Conservation (phyloP, 495 filamentous ascomycete species). For the Daldinia vernicosa region DNA sequence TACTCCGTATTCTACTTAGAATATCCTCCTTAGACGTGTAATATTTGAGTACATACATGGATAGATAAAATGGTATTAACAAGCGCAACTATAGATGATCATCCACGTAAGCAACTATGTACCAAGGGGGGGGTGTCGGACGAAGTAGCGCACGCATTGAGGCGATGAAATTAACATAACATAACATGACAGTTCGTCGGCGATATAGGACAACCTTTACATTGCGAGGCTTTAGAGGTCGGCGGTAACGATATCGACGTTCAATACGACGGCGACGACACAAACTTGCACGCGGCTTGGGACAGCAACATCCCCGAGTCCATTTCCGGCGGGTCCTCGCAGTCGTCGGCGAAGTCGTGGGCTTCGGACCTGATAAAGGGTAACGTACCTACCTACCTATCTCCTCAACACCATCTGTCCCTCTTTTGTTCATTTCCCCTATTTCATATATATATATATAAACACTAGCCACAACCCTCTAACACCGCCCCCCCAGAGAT, state of each 20-base stretch:
- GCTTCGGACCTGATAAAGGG: constrained; percentile 46
- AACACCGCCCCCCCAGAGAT: constrained; percentile 47
- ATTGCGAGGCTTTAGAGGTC: constrained; percentile 64
- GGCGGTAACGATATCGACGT: constrained; percentile 71
- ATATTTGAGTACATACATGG: neutral
- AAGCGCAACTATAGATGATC: constrained; percentile 52
- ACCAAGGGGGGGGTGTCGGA: constrained; percentile 3
- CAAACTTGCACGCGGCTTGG: constrained; percentile 72
- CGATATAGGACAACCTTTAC: constrained; percentile 71
- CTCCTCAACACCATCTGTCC: neutral
- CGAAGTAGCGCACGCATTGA: neutral
- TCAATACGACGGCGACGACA: constrained; percentile 58
- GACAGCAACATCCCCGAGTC: constrained; percentile 71
- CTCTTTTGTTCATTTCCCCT: constrained; percentile 2
- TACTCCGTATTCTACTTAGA: neutral
- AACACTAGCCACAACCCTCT: neutral
- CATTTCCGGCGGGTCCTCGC: constrained; percentile 57
- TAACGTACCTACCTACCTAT: neutral
- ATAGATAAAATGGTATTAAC: neutral
- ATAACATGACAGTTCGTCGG: constrained; percentile 58
- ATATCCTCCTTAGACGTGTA: neutral
- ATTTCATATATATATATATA: neutral
- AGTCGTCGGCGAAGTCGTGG: constrained; percentile 51
- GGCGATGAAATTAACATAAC: constrained; percentile 4
- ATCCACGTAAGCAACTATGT: constrained; percentile 62